These are phyloP conservation scores for Monilinia laxa DNA, from an alignment of 2,329 filamentous ascomycete genomes.

Conservation along the genomic window DNA sequence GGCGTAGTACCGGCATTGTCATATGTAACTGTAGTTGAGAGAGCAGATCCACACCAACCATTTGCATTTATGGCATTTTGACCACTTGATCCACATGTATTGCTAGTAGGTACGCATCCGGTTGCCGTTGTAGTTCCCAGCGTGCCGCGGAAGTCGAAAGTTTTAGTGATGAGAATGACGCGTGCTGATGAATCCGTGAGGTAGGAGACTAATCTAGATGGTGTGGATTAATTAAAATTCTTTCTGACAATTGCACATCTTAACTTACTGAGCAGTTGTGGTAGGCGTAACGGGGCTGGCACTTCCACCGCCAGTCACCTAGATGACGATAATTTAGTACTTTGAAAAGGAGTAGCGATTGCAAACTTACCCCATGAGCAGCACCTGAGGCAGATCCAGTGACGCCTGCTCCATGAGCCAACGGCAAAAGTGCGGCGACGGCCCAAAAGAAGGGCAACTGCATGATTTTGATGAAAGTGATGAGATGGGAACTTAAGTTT, in stretches of 20 bases:
- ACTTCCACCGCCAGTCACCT: slow-evolving; percentile 55
- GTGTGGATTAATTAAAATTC: slow-evolving; percentile 29
- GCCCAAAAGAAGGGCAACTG: slow-evolving; percentile 10
- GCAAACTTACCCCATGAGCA: slow-evolving; percentile 15
- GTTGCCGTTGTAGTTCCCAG: slow-evolving; percentile 24
- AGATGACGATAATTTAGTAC: neutral
- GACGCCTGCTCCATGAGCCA: slow-evolving; percentile 12
- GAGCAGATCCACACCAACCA: slow-evolving; percentile 22
- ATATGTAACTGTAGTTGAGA: slow-evolving; percentile 18
- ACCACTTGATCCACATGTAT: slow-evolving; percentile 24
- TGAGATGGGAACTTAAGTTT: neutral
- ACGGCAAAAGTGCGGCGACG: slow-evolving; percentile 11
- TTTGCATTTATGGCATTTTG: slow-evolving; percentile 28
- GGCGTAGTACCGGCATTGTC: slow-evolving; percentile 29
- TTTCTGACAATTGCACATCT: neutral
- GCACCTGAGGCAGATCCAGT: slow-evolving; percentile 16
- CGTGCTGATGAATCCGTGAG: slow-evolving; percentile 53
- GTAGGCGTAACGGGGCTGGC: slow-evolving; percentile 46
- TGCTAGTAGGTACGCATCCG: slow-evolving; percentile 22
- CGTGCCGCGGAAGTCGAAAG: slow-evolving; percentile 33
- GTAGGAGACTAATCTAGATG: slow-evolving; percentile 54
- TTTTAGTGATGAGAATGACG: slow-evolving; percentile 58
- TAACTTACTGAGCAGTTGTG: slow-evolving; percentile 14
- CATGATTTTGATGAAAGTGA: neutral
- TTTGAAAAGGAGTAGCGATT: neutral